A percentile compares a stretch with the other conserved stretches of the same genome.
Evolutionary conservation across 2,329 filamentous ascomycete genomes (phyloP).

Genomic region (Ceratocystis destructans): DNA sequence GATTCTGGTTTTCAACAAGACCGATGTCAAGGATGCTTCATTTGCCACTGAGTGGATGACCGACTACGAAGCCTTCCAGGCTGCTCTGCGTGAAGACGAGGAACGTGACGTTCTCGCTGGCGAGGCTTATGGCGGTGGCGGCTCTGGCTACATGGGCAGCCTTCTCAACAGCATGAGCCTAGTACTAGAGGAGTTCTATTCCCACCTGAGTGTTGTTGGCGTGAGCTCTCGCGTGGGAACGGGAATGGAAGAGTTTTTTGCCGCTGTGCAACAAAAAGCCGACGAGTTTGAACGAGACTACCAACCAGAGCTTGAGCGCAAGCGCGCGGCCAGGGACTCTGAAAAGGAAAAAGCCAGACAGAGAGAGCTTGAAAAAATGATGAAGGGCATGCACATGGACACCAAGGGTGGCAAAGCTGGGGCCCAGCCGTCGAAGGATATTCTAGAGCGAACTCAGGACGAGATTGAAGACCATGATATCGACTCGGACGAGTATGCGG

Average conservation of each 20-base stretch:
- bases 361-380: slow-evolving; percentile 77
- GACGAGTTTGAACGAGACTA: slow-evolving; percentile 85
- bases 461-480: slow-evolving; percentile 42
- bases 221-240: slow-evolving; percentile 88
- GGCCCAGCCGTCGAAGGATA: slow-evolving; percentile 24
- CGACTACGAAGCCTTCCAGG: slow-evolving; percentile 91
- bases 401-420: slow-evolving; percentile 18
- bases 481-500: slow-evolving; percentile 45
- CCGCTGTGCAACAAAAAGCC: slow-evolving; percentile 72
- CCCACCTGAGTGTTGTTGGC: slow-evolving; percentile 80
- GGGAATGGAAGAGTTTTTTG: slow-evolving; percentile 87
- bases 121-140: slow-evolving; percentile 54
- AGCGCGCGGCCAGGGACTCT: slow-evolving; percentile 60
- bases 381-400: slow-evolving; percentile 69
- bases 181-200: slow-evolving; percentile 95
- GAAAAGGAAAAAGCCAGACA: slow-evolving; percentile 59
- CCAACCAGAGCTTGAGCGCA: slow-evolving; percentile 74
- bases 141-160: slow-evolving; percentile 91
- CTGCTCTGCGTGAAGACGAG: slow-evolving; percentile 68
- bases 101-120: slow-evolving; percentile 62
- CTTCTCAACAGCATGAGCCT: slow-evolving; percentile 95
- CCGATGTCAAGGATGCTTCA: slow-evolving; percentile 77
- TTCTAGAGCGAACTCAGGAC: slow-evolving; percentile 33
- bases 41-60: slow-evolving; percentile 99
- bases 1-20: slow-evolving; percentile 99